Evolutionary conservation across 805 yeast species (phyloP).

Genomic region (Schwanniomyces occidentalis): DNA sequence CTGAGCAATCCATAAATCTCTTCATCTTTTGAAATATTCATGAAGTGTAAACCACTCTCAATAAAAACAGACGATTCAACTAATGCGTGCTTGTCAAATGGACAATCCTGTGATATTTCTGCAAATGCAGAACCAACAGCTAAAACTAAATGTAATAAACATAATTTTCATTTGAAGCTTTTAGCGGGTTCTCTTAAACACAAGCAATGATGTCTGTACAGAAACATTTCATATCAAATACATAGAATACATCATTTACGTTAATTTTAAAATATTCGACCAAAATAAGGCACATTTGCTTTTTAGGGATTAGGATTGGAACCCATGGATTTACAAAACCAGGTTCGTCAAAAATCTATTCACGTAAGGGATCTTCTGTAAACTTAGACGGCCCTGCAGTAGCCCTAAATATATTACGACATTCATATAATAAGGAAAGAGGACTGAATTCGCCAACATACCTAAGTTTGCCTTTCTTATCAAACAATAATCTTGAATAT

Average conservation of each 20-base stretch:
- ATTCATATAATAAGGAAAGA: constrained; percentile 40
- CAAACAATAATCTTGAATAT: constrained; percentile 30
- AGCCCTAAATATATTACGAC: constrained; percentile 35
- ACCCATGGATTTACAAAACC: constrained; percentile 16
- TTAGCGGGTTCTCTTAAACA: constrained; percentile 30
- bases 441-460: constrained; percentile 46
- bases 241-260: constrained; percentile 40
- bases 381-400: constrained; percentile 33
- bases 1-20: constrained; percentile 44
- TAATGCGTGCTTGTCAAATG: constrained; percentile 17
- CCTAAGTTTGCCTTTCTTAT: constrained; percentile 34
- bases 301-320: constrained; percentile 9
- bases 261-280: constrained; percentile 34
- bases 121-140: constrained; percentile 45
- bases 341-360: constrained; percentile 38
- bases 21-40: constrained; percentile 34
- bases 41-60: constrained; percentile 32
- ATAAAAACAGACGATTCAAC: constrained; percentile 33
- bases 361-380: constrained; percentile 38
- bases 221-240: constrained; percentile 36
- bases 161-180: constrained; percentile 24
- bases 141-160: constrained; percentile 38
- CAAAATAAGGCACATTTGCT: constrained; percentile 1
- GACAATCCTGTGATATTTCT: constrained; percentile 24
- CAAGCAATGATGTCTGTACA: constrained; percentile 21